A percentile compares a stretch with the other conserved stretches of the same genome.
Conservation (phyloP, 1,284 basidiomycete species). For the Malassezia globosa region DNA sequence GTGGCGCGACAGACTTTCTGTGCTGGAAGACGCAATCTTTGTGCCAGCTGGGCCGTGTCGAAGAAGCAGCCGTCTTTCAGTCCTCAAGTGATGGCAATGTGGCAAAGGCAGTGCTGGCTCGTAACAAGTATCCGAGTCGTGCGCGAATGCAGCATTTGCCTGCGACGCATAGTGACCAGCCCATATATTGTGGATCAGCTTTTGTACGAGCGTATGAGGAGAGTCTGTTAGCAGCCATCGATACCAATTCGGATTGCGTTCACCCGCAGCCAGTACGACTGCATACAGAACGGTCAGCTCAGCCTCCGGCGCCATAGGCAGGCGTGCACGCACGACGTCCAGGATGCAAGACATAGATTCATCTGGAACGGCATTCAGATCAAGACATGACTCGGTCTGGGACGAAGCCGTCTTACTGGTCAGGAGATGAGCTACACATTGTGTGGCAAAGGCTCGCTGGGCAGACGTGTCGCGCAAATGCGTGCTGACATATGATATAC, state of each 20-base stretch:
- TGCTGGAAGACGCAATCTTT: background rate
- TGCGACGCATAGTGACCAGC: constrained; percentile 38
- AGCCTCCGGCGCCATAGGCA: constrained; percentile 60
- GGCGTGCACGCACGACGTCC: background rate
- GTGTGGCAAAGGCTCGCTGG: background rate
- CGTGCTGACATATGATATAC: background rate
- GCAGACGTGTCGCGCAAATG: background rate
- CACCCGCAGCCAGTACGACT: constrained; percentile 63
- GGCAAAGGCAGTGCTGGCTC: constrained; percentile 12
- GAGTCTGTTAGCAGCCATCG: constrained; percentile 9
- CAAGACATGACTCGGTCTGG: background rate
- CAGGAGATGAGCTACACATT: too few relatives aligned
- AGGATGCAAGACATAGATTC: background rate
- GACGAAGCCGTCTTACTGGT: too few relatives aligned
- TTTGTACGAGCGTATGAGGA: constrained; percentile 15
- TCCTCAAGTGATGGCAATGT: background rate
- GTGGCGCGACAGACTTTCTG: constrained; percentile 9
- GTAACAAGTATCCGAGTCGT: background rate
- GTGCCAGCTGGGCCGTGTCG: background rate
- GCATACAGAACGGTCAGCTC: constrained; percentile 67
- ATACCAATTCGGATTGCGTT: constrained; percentile 13
- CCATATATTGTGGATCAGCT: constrained; percentile 44
- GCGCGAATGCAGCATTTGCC: background rate
- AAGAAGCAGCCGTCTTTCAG: background rate
- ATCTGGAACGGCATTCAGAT: background rate